Evolutionary conservation across 1,284 basidiomycete species (phyloP).

Genomic region (Ganoderma lucidum): DNA sequence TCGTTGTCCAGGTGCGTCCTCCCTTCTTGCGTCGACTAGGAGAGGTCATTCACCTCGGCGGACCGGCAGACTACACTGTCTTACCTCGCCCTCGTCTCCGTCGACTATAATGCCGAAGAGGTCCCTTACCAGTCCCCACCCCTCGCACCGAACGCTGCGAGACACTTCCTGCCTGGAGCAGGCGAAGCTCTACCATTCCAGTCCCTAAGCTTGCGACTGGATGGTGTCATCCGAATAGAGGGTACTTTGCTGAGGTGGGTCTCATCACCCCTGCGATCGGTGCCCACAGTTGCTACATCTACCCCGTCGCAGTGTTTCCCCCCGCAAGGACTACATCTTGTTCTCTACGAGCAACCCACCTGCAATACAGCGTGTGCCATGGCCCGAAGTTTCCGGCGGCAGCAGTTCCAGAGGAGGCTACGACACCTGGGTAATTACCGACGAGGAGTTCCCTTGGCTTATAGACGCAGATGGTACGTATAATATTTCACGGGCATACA

Average conservation of each 20-base stretch:
- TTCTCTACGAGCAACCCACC: constrained; percentile 79
- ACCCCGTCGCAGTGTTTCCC: constrained; percentile 64
- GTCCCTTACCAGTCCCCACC: constrained; percentile 64
- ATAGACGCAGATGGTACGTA: constrained; percentile 68
- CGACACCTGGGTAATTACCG: constrained; percentile 77
- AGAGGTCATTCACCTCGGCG: not conserved
- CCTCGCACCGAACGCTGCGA: constrained; percentile 61
- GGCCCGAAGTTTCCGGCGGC: constrained; percentile 59
- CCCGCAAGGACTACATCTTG: constrained; percentile 69
- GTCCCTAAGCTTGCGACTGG: constrained; percentile 71
- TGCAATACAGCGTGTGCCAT: constrained; percentile 81
- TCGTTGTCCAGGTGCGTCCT: constrained; percentile 77
- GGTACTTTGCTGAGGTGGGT: constrained; percentile 74
- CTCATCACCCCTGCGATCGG: constrained; percentile 1
- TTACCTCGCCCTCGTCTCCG: constrained; percentile 78
- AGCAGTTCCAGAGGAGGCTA: constrained; percentile 48
- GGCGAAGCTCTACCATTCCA: constrained; percentile 79
- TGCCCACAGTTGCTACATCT: constrained; percentile 16
- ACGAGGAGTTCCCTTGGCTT: constrained; percentile 77
- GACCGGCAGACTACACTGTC: constrained; percentile 73
- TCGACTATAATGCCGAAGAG: constrained; percentile 66
- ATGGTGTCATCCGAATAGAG: constrained; percentile 85
- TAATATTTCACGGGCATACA: not conserved
- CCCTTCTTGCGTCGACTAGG: constrained; percentile 10
- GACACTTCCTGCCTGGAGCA: constrained; percentile 78